Base-by-base conservation (phyloP, 805 yeast genomes). In the Metschnikowia lochheadii region DNA sequence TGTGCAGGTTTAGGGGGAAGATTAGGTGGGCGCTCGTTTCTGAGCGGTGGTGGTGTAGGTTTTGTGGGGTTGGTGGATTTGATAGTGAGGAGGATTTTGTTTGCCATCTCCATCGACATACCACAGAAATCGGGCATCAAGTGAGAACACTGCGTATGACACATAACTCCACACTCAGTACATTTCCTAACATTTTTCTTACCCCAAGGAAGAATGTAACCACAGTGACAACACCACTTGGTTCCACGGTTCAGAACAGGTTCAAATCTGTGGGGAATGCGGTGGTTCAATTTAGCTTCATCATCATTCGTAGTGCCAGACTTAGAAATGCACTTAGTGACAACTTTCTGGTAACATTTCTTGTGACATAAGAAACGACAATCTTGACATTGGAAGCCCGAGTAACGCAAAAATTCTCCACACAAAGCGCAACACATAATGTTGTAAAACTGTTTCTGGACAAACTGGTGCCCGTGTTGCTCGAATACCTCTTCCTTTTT, bases 181-280 rank as follows among this genome's bases (percentile, higher is more conserved):
- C 99, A 92, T 66, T 89, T 94, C 46, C 97, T 79, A 10, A 91
- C 95, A 60, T 88, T 90, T 67, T 89, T 90, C 62, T 85, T 82
- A 48, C 98, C 96, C 86, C 97, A 85, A 15, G 99, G 98, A 55
- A 94, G 76, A 47, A 94, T 84, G 64, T 89, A 89, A 54, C 99
- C 99, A 78, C 99, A 94, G 66, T 94, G 99, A 61, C 98, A 94
- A 72, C 99, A 94, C 99, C 99, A 94, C 64, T 92, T 91, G 2
- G 99, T 95, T 61, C 97, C 95, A 69, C 90, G 84, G 63, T 94
- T 94, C 15, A 94, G 80, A 26, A 83, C 81, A n/a, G 92, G 91
- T 58, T 88, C 96, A 66, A 92, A 92, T 65, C 97, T 82, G 66
- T 94, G 99, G 34, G 99, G 99, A 59, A 94, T 94, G 57, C 96